phyloP scores from a whole-genome alignment of 31 red algal genomes.

The Endocladia muricata region DNA sequence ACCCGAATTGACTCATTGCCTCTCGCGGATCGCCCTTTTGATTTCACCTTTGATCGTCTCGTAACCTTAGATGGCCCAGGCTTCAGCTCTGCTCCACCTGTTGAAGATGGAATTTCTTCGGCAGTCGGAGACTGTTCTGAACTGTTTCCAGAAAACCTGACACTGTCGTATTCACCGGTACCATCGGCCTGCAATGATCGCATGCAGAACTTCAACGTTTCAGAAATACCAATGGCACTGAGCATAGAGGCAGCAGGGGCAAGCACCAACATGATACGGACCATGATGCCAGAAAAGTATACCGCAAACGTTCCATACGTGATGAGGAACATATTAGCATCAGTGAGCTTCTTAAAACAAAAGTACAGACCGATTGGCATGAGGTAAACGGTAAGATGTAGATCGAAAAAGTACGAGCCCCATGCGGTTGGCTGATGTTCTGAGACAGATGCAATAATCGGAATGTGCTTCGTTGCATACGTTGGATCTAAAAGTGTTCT shows the following conservation, averaged over 20 bases:
- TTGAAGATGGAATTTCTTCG: neutral
- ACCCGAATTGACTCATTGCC: neutral
- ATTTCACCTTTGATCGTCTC: slow-evolving; percentile 22
- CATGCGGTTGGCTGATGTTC: slow-evolving; percentile 98
- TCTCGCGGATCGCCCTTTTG: neutral
- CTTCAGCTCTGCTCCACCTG: neutral
- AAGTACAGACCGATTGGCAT: slow-evolving; percentile 94
- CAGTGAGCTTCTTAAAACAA: slow-evolving; percentile 83
- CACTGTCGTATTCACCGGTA: neutral
- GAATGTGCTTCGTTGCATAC: slow-evolving; percentile 89
- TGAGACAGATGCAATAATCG: slow-evolving; percentile 94
- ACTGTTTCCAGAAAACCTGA: neutral
- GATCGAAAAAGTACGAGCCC: slow-evolving; percentile 96
- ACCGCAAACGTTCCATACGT: slow-evolving; percentile 83
- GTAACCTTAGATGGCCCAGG: neutral
- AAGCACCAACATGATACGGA: slow-evolving; percentile 90
- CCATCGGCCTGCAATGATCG: slow-evolving; percentile 47
- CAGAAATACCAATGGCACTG: slow-evolving; percentile 78
- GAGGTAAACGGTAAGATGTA: slow-evolving; percentile 82
- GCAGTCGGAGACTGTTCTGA: neutral
- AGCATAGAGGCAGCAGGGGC: slow-evolving; percentile 87
- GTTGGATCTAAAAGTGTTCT: slow-evolving; percentile 94
- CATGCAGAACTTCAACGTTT: slow-evolving; percentile 57
- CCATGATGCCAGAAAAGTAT: slow-evolving; percentile 96
- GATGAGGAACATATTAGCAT: slow-evolving; percentile 70